A percentile compares a stretch with the other conserved stretches of the same genome.
phyloP scores from a whole-genome alignment of 2,329 filamentous ascomycete genomes.

The Periconia digitata region DNA sequence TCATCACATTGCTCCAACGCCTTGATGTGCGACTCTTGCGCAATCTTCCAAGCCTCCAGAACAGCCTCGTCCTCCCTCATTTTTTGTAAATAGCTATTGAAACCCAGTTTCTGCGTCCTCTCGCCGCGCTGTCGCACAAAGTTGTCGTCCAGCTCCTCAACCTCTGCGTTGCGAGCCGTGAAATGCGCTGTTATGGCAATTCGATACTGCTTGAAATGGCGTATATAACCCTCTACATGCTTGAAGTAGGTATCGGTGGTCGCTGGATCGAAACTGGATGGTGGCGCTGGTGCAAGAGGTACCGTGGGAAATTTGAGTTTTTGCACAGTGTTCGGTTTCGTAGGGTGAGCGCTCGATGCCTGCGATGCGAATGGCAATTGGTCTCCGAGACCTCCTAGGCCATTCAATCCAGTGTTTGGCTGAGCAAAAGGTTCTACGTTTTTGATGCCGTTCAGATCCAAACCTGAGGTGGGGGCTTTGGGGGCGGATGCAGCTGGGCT shows the following conservation, averaged over 20 bases:
- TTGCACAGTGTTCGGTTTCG: constrained; percentile 41
- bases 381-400: constrained; percentile 55
- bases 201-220: constrained; percentile 59
- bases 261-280: constrained; percentile 47
- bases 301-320: constrained; percentile 54
- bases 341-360: constrained; percentile 48
- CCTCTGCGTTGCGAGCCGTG: constrained; percentile 52
- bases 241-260: constrained; percentile 56
- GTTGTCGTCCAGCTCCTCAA: constrained; percentile 41
- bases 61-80: constrained; percentile 67
- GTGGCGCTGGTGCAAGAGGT: constrained; percentile 53
- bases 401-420: constrained; percentile 52
- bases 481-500: constrained; percentile 17
- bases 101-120: constrained; percentile 50
- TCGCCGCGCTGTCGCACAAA: constrained; percentile 60
- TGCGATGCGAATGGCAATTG: constrained; percentile 62
- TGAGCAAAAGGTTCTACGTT: constrained; percentile 54
- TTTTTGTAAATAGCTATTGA: constrained; percentile 61
- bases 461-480: constrained; percentile 19
- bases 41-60: constrained; percentile 61
- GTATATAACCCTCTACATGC: constrained; percentile 58
- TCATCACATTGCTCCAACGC: constrained; percentile 49
- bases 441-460: constrained; percentile 53
- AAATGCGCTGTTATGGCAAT: constrained; percentile 59
- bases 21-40: constrained; percentile 61